A percentile compares a stretch with the other conserved stretches of the same genome.
Conservation (phyloP, 2,329 filamentous ascomycete species). For the Aplosporella prunicola region DNA sequence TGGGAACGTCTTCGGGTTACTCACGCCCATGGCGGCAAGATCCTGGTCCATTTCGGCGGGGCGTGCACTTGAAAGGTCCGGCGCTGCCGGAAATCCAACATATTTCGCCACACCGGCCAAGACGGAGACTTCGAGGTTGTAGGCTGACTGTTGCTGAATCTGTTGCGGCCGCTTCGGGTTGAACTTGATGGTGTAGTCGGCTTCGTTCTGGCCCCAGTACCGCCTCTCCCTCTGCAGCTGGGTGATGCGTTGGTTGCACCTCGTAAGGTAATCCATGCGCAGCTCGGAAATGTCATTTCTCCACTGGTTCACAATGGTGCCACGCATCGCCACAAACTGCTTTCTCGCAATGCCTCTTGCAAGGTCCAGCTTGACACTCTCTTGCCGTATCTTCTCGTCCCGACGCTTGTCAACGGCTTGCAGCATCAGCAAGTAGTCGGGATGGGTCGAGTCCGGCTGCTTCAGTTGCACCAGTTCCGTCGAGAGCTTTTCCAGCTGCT, state of each 20-base stretch:
- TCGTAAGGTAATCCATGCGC: conserved; percentile 68
- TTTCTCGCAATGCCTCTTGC: conserved; percentile 56
- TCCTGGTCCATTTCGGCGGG: conserved; percentile 73
- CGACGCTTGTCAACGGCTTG: conserved; percentile 74
- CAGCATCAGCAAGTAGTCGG: conserved; percentile 84
- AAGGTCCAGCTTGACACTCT: conserved; percentile 63
- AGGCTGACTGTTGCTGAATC: conserved; percentile 75
- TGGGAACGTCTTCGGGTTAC: too few species aligned
- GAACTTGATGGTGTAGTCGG: conserved; percentile 74
- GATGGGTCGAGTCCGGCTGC: conserved; percentile 59
- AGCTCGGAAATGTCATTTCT: conserved; percentile 55
- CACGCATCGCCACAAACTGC: conserved; percentile 10
- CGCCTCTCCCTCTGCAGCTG: conserved; percentile 84
- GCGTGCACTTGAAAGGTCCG: conserved; percentile 65
- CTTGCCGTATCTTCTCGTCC: conserved; percentile 68
- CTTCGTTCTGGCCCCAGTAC: conserved; percentile 64
- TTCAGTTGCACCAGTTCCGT: conserved; percentile 52
- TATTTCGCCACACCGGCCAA: conserved; percentile 88
- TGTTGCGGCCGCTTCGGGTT: conserved; percentile 68
- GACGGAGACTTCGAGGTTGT: conserved; percentile 90
- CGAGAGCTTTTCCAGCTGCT: conserved; percentile 74
- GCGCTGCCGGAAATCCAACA: conserved; percentile 92
- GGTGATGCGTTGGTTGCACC: conserved; percentile 83
- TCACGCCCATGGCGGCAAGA: conserved; percentile 78
- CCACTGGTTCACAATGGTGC: conserved; percentile 8